These are phyloP conservation scores for Scheffersomyces coipomensis DNA, from an alignment of 805 yeast species.

Conservation along the genomic window DNA sequence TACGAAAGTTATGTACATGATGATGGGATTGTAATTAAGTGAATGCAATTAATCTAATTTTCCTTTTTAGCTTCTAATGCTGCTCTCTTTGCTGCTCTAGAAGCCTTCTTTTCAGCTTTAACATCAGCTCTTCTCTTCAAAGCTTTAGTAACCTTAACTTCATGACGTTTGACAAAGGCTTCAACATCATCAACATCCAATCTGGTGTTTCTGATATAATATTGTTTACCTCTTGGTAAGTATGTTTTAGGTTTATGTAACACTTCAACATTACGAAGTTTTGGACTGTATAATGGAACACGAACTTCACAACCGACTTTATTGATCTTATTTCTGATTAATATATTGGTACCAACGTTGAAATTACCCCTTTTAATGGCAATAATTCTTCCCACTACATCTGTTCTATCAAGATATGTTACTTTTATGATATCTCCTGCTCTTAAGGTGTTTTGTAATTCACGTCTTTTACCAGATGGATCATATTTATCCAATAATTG, in stretches of 20 bases:
- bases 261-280: conserved; percentile 72
- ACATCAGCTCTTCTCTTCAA: neutral
- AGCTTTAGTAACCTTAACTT: neutral
- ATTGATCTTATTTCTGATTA: conserved; percentile 77
- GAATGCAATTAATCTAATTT: neutral
- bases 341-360: conserved; percentile 69
- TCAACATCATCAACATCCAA: conserved; percentile 75
- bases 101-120: conserved; percentile 4
- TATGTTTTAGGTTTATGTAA: conserved; percentile 71
- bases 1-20: too few relatives aligned
- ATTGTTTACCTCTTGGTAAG: conserved; percentile 79
- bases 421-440: conserved; percentile 84
- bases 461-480: conserved; percentile 53
- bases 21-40: too few relatives aligned
- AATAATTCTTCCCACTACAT: conserved; percentile 75
- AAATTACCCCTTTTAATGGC: conserved; percentile 64
- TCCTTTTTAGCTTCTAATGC: neutral
- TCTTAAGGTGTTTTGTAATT: conserved; percentile 44
- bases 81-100: conserved; percentile 2
- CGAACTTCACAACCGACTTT: conserved; percentile 85
- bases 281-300: conserved; percentile 78
- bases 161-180: conserved; percentile 25
- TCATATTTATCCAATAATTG: conserved; percentile 63
- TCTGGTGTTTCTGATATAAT: conserved; percentile 79
- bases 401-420: conserved; percentile 63